Evolutionary conservation across 768 basidiomycete genomes (phyloP).

Genomic region (Pleurotus giganteus): DNA sequence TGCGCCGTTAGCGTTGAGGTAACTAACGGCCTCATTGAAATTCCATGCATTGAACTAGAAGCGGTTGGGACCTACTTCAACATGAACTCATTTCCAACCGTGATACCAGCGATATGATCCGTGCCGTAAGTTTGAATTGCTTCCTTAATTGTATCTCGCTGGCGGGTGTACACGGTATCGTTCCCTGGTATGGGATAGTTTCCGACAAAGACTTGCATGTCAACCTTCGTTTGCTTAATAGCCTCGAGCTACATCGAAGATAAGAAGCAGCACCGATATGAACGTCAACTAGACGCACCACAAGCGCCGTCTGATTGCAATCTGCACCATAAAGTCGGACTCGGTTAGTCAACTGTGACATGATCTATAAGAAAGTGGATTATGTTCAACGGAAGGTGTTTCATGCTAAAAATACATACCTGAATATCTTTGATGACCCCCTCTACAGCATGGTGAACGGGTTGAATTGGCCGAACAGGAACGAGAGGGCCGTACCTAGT

Average conservation of each 20-base stretch:
- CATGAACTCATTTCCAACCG: constrained; percentile 92
- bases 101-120: constrained; percentile 73
- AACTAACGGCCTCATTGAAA: constrained; percentile 46
- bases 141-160: constrained; percentile 61
- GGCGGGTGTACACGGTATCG: constrained; percentile 69
- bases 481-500: constrained; percentile 30
- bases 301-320: constrained; percentile 78
- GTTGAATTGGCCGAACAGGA: background rate
- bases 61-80: constrained; percentile 52
- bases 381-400: constrained; percentile 3
- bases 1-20: constrained; percentile 48
- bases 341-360: constrained; percentile 85
- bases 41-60: background rate
- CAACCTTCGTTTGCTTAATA: constrained; percentile 84
- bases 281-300: constrained; percentile 39
- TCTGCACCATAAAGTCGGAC: constrained; percentile 86
- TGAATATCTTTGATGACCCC: constrained; percentile 72
- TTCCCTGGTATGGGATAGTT: constrained; percentile 67
- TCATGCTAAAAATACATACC: constrained; percentile 35
- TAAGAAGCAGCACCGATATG: background rate
- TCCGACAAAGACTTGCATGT: constrained; percentile 78
- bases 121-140: constrained; percentile 79
- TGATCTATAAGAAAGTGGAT: constrained; percentile 41
- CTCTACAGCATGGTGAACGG: constrained; percentile 23
- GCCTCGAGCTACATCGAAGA: constrained; percentile 64